These are phyloP conservation scores for Boletellus ananas DNA, from an alignment of 768 basidiomycete genomes.

Conservation along the genomic window DNA sequence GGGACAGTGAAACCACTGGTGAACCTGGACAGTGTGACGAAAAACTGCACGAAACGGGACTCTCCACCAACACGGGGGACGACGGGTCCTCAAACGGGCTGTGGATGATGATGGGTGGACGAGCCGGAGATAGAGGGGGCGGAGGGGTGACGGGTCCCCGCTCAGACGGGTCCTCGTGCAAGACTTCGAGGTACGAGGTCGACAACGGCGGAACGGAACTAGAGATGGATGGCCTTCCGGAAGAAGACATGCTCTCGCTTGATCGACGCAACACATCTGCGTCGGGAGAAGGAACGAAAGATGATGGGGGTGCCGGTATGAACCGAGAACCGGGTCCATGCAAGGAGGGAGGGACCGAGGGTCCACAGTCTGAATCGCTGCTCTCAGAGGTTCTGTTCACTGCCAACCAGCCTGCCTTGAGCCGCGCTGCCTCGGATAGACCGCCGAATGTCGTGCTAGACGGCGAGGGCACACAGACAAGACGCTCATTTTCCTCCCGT, in stretches of 20 bases:
- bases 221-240: slow-evolving; percentile 21
- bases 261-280: slow-evolving; percentile 2
- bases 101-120: slow-evolving; percentile 19
- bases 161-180: slow-evolving; percentile 28
- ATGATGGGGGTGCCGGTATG: neutral
- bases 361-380: slow-evolving; percentile 21
- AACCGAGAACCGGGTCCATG: neutral
- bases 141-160: slow-evolving; percentile 15
- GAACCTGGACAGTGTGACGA: slow-evolving; percentile 20
- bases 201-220: slow-evolving; percentile 25
- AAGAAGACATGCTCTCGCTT: slow-evolving; percentile 3
- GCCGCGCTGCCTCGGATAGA: slow-evolving; percentile 45
- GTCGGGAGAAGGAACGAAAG: neutral
- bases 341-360: slow-evolving; percentile 1
- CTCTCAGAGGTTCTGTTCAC: slow-evolving; percentile 30
- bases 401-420: slow-evolving; percentile 54
- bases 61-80: slow-evolving; percentile 15
- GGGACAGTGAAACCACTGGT: slow-evolving; percentile 11
- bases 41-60: slow-evolving; percentile 23
- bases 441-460: slow-evolving; percentile 10
- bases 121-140: neutral
- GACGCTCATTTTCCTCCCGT: slow-evolving; percentile 41
- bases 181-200: slow-evolving; percentile 23
- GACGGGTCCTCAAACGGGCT: slow-evolving; percentile 5
- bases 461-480: slow-evolving; percentile 35